These are phyloP conservation scores for Spiraea crenata DNA, from an alignment of 331 rosid species.

Conservation along the genomic window DNA sequence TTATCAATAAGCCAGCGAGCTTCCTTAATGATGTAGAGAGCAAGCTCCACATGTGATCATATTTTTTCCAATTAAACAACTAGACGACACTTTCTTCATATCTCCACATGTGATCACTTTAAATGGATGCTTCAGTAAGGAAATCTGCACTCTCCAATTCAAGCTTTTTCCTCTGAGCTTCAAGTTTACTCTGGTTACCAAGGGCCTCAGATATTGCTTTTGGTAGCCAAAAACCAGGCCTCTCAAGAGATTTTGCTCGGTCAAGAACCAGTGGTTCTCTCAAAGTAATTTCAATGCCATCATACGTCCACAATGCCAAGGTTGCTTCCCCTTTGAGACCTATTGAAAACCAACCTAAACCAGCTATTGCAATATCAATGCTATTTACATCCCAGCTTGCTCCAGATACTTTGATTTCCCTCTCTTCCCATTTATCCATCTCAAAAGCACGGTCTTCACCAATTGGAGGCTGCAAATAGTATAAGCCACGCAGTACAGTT, in stretches of 20 bases:
- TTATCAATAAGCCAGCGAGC: too few relatives aligned
- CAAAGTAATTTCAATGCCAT: constrained; percentile 69
- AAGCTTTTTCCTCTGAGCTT: constrained; percentile 61
- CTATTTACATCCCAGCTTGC: constrained; percentile 75
- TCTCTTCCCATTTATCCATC: constrained; percentile 65
- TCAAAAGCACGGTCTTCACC: constrained; percentile 55
- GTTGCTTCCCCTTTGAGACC: constrained; percentile 94
- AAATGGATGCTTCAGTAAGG: constrained; percentile 39
- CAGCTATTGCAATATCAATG: constrained; percentile 73
- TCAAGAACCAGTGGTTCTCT: constrained; percentile 90
- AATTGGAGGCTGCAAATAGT: constrained; percentile 70
- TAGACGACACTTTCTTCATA: too few relatives aligned
- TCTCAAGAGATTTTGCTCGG: constrained; percentile 66
- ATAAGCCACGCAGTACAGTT: constrained; percentile 5
- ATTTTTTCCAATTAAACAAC: too few relatives aligned
- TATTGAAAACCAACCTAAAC: constrained; percentile 77
- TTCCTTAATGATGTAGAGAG: too few relatives aligned
- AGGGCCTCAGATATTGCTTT: constrained; percentile 73
- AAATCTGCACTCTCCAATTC: constrained; percentile 41
- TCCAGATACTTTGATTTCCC: constrained; percentile 73
- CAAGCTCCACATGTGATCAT: too few relatives aligned
- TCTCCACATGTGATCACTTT: constrained; percentile 21
- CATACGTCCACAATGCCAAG: constrained; percentile 56
- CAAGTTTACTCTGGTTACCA: constrained; percentile 60
- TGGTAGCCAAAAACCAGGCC: constrained; percentile 88